Conservation (phyloP, 2,329 filamentous ascomycete genomes). For the Calonectria multiphialidica region DNA sequence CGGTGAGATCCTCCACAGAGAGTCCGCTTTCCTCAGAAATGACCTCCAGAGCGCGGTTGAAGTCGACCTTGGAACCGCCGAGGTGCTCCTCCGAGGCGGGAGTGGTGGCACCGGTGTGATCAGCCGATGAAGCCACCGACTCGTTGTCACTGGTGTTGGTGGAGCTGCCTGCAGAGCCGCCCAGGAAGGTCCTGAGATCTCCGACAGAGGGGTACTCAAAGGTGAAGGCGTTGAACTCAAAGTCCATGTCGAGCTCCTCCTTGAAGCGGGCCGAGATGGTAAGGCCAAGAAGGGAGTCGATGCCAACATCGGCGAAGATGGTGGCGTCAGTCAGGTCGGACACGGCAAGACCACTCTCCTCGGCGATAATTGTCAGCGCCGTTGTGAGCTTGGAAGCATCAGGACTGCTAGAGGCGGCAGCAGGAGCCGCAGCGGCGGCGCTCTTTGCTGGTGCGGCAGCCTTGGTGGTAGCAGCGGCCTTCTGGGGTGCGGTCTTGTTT, state of each 20-base stretch:
- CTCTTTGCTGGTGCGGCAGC: neutral
- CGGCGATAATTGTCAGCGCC: constrained; percentile 28
- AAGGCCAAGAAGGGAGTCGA: constrained; percentile 72
- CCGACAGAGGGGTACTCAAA: constrained; percentile 67
- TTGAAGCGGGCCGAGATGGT: constrained; percentile 68
- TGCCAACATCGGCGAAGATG: constrained; percentile 68
- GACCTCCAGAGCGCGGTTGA: constrained; percentile 32
- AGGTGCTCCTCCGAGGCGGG: constrained; percentile 24
- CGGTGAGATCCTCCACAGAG: constrained; percentile 64
- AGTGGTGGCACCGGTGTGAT: neutral
- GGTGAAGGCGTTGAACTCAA: constrained; percentile 63
- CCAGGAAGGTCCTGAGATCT: constrained; percentile 57
- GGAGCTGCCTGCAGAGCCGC: constrained; percentile 21
- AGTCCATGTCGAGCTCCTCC: constrained; percentile 68
- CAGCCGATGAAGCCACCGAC: neutral
- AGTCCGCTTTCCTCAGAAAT: constrained; percentile 66
- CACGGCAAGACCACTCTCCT: constrained; percentile 34
- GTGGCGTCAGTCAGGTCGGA: constrained; percentile 67
- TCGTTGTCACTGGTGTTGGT: constrained; percentile 17
- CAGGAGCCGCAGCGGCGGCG: neutral
- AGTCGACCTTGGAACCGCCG: constrained; percentile 15
- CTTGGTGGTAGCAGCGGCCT: neutral
- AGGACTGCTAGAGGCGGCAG: neutral
- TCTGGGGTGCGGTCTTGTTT: constrained; percentile 1
- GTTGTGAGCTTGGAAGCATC: constrained; percentile 12